Base-by-base conservation (phyloP, 805 yeast species). In the Kluyveromyces wickerhamii region DNA sequence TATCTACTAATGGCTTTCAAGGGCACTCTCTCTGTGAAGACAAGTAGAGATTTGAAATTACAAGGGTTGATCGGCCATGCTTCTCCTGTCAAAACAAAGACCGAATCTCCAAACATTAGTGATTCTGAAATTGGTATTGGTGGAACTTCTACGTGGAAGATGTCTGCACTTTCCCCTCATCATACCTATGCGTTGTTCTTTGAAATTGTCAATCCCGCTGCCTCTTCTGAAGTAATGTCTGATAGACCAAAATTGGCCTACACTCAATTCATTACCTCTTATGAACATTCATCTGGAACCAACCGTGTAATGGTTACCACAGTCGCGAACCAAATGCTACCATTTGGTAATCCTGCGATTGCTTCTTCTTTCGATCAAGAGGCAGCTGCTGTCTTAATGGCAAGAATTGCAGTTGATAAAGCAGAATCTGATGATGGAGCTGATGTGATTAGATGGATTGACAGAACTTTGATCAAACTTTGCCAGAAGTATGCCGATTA, bases 21-120 rank as follows among this genome's bases (percentile, higher is more conserved):
- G 55, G 96, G 94, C 41, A 72, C 78, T 22, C 64, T 92, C 54
- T 88, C 88, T 49, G 87, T 92, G 32, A 77, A 87, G 52, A 86
- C 95, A 5, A 78, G 94, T 26, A 74, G 72, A 51, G 95, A 87
- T 53, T 72, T 92, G 54, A 89, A 88, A 62, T 75, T 92, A 33
- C 77, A 89, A 32, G 99, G 98, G 36, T 66, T 92, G 38, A 84
- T 92, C 55, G 99, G 99, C 27, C 94, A 88, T 56, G 95, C 94
- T 4, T 71, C 84, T 8, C 77, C 95, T 5, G 64, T 74, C 52
- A 71, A 72, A 51, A 30, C 33, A 11, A 74, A 75, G 39, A 61
- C 67, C 36, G 77, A 83, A 43, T 71, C 79, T 27, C 61, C 72
- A 25, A 82, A 80, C 52, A 87, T 92, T 23, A 82, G 95, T 22